Evolutionary conservation across 2,329 filamentous ascomycete species (phyloP).

Genomic region (Nothomitra cinnamomea): DNA sequence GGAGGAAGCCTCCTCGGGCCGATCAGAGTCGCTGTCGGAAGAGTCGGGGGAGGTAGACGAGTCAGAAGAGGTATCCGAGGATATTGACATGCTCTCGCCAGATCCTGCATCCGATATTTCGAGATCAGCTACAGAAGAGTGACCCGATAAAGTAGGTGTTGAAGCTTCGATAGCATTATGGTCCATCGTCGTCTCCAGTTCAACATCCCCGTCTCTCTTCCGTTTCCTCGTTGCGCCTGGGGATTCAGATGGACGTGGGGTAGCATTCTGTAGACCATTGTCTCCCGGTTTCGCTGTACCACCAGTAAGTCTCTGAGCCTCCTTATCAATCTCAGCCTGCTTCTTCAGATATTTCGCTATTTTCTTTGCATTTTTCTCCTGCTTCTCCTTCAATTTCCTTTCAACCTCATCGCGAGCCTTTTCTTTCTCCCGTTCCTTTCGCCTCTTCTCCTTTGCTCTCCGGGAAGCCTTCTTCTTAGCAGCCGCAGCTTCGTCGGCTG

Average conservation of each 20-base stretch:
- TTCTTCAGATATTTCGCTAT: not conserved
- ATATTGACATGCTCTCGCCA: constrained; percentile 2
- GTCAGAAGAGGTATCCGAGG: not conserved
- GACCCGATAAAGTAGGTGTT: not conserved
- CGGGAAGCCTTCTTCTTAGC: constrained; percentile 5
- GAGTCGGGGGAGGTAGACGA: not conserved
- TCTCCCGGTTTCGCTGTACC: not conserved
- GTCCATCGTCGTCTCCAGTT: not conserved
- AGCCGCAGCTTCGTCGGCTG: constrained; percentile 18
- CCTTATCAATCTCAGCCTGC: not conserved
- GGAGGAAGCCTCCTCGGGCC: constrained; percentile 2
- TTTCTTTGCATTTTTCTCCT: constrained; percentile 2
- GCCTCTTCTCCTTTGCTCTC: constrained; percentile 15
- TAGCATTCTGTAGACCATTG: not conserved
- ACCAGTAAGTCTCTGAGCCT: not conserved
- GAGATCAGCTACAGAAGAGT: constrained; percentile 1
- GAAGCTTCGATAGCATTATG: not conserved
- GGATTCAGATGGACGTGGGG: not conserved
- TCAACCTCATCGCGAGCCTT: constrained; percentile 7
- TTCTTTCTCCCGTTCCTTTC: constrained; percentile 11
- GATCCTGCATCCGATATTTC: not conserved
- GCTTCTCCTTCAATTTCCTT: constrained; percentile 4
- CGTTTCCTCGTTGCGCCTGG: not conserved
- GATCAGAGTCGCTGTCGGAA: not conserved
- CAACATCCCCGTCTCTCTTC: not conserved